Evolutionary conservation across 345 rosid species (phyloP).

Genomic region (Lenwebbia sp.): DNA sequence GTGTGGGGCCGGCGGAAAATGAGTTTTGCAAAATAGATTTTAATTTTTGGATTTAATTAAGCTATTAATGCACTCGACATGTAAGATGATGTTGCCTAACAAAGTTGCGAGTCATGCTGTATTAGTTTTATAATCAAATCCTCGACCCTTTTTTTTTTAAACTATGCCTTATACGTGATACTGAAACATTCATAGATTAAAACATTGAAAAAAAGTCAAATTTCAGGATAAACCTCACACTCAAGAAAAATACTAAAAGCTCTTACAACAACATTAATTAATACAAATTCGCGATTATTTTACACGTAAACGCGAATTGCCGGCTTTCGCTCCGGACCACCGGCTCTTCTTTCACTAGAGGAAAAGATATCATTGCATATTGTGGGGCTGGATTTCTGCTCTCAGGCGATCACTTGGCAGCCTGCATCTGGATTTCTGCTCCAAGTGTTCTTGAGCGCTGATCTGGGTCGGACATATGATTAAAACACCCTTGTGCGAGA

Average conservation of each 20-base stretch:
- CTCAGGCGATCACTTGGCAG: neutral
- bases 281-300: neutral
- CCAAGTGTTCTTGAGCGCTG: neutral
- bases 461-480: neutral
- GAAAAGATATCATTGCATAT: neutral
- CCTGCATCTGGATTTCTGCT: neutral
- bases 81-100: neutral
- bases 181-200: too few species aligned
- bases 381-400: neutral
- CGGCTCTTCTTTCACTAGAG: neutral
- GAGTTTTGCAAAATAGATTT: neutral
- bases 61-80: neutral
- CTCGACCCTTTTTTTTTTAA: neutral
- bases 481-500: neutral
- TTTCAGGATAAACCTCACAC: neutral
- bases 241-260: neutral
- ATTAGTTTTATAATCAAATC: neutral
- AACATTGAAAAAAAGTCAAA: neutral
- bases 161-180: neutral
- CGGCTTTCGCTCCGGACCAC: neutral
- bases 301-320: neutral
- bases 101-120: neutral
- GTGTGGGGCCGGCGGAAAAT: neutral
- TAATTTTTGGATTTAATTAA: neutral
- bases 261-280: neutral